Base-by-base conservation (phyloP, 1,284 basidiomycete genomes). In the Amylostereum chailletii region DNA sequence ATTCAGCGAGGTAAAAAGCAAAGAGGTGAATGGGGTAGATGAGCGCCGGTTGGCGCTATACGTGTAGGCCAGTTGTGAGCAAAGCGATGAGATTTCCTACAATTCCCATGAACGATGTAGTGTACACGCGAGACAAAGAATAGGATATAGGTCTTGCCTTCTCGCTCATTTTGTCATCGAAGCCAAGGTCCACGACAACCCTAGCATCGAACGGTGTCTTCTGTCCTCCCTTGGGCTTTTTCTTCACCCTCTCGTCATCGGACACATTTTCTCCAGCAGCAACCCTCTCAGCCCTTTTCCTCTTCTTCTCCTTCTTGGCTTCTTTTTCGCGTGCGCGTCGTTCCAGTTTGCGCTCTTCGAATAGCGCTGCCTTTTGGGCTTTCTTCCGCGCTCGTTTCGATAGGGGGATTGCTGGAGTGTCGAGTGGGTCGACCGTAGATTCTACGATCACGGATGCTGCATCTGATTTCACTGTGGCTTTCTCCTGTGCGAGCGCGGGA, bases 121-220 rank as follows among this genome's bases (percentile, higher is more conserved):
- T 41, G 42, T 41, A 42, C 26, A 47, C 47, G 32, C 34, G 36
- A 49, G 44, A 27, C 8, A 11, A n/a, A 29, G 10, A 6, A 2
- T 31, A 34, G 3, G 11, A 27, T 5, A 39, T 11, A 5, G 34
- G 34, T 70, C 83, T 58, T 63, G 94, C 94, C 73, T 93, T 94
- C 49, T 94, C 92, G 45, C 71, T 81, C 96, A 99, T 99, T 67
- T 87, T 75, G 44, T 93, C 82, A 65, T 99, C 96, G 63, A 99
- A 99, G 2, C 86, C 92, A 5, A 96, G 74, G 68, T 99, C 96
- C 31, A 99, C 69, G 26, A 96, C 80, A 2, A 99, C 76, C 34
- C 77, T 79, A 6, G 89, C 90, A 11, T 76, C 74, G 61, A 92
- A 94, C 30, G 63, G 74, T 50, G 57, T 65, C 69, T 58, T 60